Conservation (phyloP, 2,329 filamentous ascomycete species). For the Onygenales sp. region DNA sequence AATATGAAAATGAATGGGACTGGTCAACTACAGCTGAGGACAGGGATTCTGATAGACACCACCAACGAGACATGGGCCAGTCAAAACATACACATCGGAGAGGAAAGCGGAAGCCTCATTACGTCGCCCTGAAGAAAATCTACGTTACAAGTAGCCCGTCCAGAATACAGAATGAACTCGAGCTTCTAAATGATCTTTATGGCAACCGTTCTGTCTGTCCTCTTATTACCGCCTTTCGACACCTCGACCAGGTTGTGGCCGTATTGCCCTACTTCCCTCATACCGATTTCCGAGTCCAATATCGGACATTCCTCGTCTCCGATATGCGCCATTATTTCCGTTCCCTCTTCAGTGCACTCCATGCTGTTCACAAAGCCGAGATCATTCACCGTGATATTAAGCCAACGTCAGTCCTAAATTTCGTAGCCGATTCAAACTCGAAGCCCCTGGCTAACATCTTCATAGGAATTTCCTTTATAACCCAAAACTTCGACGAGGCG, state of each 20-base stretch:
- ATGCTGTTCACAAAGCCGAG: constrained; percentile 68
- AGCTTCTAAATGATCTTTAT: constrained; percentile 79
- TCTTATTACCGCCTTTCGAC: constrained; percentile 91
- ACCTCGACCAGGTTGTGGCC: constrained; percentile 89
- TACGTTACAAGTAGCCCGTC: constrained; percentile 94
- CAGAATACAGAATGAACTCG: constrained; percentile 92
- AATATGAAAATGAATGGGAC: constrained; percentile 83
- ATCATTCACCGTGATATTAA: constrained; percentile 96
- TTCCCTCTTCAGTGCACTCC: constrained; percentile 76
- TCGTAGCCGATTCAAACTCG: constrained; percentile 1
- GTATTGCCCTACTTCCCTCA: constrained; percentile 94
- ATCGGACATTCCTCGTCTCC: constrained; percentile 73
- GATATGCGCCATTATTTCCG: constrained; percentile 88
- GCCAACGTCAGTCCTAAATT: constrained; percentile 52
- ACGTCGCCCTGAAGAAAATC: constrained; percentile 97
- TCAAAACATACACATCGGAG: constrained; percentile 11
- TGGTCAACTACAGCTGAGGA: constrained; percentile 46
- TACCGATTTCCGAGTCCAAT: constrained; percentile 84
- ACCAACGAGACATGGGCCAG: constrained; percentile 12
- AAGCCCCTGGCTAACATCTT: not conserved
- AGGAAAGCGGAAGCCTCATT: constrained; percentile 52
- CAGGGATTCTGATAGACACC: constrained; percentile 15
- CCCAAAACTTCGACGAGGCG: constrained; percentile 62
- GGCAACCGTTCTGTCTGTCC: constrained; percentile 81
- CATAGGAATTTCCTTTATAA: constrained; percentile 81